phyloP scores from a whole-genome alignment of 306 rosid species.

The Pyrus communis region DNA sequence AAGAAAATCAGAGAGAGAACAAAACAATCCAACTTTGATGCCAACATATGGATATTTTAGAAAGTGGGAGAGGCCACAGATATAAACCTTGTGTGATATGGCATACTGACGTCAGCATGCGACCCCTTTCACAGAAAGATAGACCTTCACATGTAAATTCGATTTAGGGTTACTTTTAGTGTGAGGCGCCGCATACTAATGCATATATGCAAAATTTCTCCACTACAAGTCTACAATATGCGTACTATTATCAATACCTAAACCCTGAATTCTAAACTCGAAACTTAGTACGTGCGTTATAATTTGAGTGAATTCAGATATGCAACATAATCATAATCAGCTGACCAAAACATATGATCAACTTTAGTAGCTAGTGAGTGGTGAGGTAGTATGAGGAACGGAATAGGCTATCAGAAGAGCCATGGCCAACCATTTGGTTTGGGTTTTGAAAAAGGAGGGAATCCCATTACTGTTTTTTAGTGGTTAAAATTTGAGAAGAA shows the following conservation, averaged over 20 bases:
- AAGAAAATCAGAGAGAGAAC: not conserved
- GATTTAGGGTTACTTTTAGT: too few species aligned
- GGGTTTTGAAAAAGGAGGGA: constrained; percentile 19
- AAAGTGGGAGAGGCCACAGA: not conserved
- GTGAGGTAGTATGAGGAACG: not conserved
- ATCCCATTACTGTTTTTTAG: constrained; percentile 13
- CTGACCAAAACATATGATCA: not conserved
- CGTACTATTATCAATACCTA: not conserved
- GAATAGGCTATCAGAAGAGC: not conserved
- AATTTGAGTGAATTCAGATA: not conserved
- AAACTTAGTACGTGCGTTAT: not conserved
- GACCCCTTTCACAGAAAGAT: too few species aligned
- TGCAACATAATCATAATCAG: not conserved
- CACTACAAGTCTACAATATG: not conserved
- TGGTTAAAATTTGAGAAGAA: constrained; percentile 10
- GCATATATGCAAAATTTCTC: not conserved
- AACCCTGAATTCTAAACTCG: not conserved
- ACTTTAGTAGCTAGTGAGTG: not conserved
- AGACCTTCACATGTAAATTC: too few species aligned
- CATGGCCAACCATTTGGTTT: constrained; percentile 12
- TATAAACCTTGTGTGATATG: not conserved
- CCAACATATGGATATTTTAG: not conserved
- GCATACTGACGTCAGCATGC: too few species aligned
- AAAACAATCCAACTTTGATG: not conserved
- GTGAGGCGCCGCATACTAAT: not conserved